phyloP scores from a whole-genome alignment of 2,329 filamentous ascomycete species.

The Coniochaeta sp. region DNA sequence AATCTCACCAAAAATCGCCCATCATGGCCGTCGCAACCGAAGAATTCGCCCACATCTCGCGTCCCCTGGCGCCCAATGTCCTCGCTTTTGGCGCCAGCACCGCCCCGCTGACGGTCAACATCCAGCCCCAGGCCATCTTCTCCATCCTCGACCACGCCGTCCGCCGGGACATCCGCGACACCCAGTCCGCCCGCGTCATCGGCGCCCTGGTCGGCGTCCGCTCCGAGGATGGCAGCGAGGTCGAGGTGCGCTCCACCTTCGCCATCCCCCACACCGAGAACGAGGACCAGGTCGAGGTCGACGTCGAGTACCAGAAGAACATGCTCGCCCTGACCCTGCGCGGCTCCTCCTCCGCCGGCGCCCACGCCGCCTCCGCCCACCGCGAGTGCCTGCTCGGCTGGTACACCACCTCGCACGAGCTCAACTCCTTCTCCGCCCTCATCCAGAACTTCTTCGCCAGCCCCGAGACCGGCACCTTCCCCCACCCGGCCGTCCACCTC shows the following conservation, averaged over 20 bases:
- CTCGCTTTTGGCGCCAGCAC: conserved; percentile 77
- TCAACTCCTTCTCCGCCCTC: conserved; percentile 96
- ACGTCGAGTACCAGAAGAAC: conserved; percentile 99
- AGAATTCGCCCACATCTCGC: conserved; percentile 88
- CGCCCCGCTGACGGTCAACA: conserved; percentile 85
- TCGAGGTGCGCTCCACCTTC: conserved; percentile 93
- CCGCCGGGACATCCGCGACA: conserved; percentile 66
- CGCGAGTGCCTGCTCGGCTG: conserved; percentile 92
- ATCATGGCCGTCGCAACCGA: conserved; percentile 75
- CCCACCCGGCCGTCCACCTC: conserved; percentile 94
- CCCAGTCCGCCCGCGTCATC: conserved; percentile 91
- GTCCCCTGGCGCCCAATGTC: conserved; percentile 77
- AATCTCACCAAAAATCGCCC: conserved; percentile 26
- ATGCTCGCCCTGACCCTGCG: conserved; percentile 95
- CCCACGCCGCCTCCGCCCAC: conserved; percentile 55
- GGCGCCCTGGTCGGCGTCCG: conserved; percentile 89
- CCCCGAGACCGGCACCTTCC: conserved; percentile 93
- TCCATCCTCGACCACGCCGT: conserved; percentile 88
- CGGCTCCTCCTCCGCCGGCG: conserved; percentile 10
- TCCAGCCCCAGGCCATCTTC: conserved; percentile 84
- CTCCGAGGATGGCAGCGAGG: conserved; percentile 93
- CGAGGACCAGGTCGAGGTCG: conserved; percentile 96
- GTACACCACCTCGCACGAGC: conserved; percentile 95
- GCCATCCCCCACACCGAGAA: conserved; percentile 98
- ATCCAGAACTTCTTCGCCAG: conserved; percentile 99